phyloP scores from a whole-genome alignment of 2,329 filamentous ascomycete species.

The Neonectria hederae region DNA sequence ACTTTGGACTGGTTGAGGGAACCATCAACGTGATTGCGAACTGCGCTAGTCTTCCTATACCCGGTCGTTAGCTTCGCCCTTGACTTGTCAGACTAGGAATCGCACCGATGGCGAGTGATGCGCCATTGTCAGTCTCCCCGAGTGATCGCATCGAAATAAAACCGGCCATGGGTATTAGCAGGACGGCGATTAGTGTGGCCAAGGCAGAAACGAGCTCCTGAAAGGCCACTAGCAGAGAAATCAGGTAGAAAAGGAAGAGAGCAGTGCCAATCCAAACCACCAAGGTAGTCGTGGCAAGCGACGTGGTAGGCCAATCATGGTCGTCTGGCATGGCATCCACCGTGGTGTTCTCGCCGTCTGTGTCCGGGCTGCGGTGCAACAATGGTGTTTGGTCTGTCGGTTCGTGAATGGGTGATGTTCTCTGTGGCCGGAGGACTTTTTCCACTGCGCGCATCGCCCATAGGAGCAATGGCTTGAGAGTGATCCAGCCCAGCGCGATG shows the following conservation, averaged over 20 bases:
- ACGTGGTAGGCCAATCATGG: not conserved
- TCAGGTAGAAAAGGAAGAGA: not conserved
- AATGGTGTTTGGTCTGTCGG: not conserved
- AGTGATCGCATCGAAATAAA: constrained; percentile 8
- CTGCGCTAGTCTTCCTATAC: not conserved
- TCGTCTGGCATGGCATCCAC: not conserved
- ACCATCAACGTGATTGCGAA: not conserved
- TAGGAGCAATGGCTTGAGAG: too few species aligned
- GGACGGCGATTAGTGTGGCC: not conserved
- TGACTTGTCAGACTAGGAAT: not conserved
- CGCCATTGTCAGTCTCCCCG: constrained; percentile 8
- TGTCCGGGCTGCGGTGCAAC: not conserved
- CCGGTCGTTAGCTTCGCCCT: not conserved
- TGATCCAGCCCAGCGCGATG: too few species aligned
- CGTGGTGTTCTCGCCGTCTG: too few species aligned
- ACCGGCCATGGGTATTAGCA: not conserved
- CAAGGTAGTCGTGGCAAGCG: not conserved
- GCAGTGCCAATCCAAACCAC: not conserved
- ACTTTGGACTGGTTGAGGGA: not conserved
- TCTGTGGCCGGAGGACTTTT: not conserved
- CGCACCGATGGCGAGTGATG: constrained; percentile 5
- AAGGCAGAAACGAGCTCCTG: not conserved
- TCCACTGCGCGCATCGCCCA: too few species aligned
- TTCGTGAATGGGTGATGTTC: not conserved
- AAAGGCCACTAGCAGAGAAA: not conserved